Conservation (phyloP, 495 filamentous ascomycete species). For the Hypoxylon perforatum region DNA sequence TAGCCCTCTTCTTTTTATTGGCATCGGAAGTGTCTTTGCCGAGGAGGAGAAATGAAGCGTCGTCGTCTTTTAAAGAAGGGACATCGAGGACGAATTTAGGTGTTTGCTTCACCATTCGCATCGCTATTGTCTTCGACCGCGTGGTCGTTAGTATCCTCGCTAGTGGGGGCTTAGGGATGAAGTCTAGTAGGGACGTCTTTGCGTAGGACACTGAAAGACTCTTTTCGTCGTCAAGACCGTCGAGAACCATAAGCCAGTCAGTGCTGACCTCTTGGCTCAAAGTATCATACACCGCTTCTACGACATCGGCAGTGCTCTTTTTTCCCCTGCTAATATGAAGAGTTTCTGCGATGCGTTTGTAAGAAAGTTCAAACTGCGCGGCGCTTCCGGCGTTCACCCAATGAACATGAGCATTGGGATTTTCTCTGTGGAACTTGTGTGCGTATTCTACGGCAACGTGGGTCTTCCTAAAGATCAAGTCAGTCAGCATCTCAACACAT, state of each 20-base stretch:
- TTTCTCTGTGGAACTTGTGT: not conserved
- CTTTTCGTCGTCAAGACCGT: not conserved
- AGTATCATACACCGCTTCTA: not conserved
- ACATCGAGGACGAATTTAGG: not conserved
- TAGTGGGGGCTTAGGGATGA: not conserved
- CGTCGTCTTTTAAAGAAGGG: not conserved
- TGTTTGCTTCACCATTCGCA: not conserved
- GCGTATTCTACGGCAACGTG: not conserved
- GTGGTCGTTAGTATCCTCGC: not conserved
- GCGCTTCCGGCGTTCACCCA: not conserved
- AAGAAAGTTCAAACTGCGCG: not conserved
- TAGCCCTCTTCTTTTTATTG: constrained; percentile 1
- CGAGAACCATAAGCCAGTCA: not conserved
- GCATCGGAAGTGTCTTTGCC: not conserved
- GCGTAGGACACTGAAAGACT: not conserved
- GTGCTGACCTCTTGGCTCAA: not conserved
- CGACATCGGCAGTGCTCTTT: not conserved
- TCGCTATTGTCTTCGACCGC: not conserved
- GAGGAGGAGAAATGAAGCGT: not conserved
- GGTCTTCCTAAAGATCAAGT: not conserved
- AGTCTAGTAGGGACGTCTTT: too few relatives aligned
- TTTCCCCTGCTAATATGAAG: not conserved
- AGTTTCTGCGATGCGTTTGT: not conserved
- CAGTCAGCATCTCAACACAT: not conserved
- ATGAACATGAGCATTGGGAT: not conserved